Conservation (phyloP, 1,139 yeast genomes). For the Debaryomyces coudertii region DNA sequence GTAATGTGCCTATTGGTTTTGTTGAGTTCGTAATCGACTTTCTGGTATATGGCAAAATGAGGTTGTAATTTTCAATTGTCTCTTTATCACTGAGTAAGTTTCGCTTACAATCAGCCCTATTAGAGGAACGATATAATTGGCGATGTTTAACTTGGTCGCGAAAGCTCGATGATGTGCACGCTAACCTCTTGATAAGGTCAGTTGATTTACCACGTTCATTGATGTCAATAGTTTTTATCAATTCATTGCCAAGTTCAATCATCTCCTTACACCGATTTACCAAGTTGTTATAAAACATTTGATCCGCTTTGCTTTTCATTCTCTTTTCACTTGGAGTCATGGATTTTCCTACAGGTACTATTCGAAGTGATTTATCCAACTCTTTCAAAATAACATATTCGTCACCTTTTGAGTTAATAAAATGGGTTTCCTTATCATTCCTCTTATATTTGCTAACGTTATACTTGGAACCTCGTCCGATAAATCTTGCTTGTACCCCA, state of each 20-base stretch:
- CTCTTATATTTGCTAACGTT: conserved; percentile 21
- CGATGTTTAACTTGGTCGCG: background rate
- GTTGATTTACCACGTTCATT: conserved; percentile 18
- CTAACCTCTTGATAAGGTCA: conserved; percentile 19
- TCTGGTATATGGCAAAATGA: conserved; percentile 19
- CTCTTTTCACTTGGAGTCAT: conserved; percentile 17
- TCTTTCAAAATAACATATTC: conserved; percentile 47
- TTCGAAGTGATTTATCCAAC: conserved; percentile 29
- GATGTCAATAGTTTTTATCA: conserved; percentile 22
- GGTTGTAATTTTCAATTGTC: conserved; percentile 17
- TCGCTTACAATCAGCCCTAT: background rate
- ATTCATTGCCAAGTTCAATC: conserved; percentile 25
- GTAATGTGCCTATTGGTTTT: conserved; percentile 23
- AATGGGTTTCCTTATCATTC: conserved; percentile 25
- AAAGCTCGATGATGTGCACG: conserved; percentile 12
- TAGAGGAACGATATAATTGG: conserved; percentile 6
- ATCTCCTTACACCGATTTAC: conserved; percentile 32
- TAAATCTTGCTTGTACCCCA: conserved; percentile 43
- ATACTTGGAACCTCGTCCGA: conserved; percentile 41
- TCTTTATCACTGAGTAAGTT: background rate
- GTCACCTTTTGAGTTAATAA: conserved; percentile 43
- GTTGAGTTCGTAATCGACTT: conserved; percentile 17
- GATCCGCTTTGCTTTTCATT: conserved; percentile 22
- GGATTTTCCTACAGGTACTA: conserved; percentile 24
- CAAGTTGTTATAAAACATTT: conserved; percentile 32